These are phyloP conservation scores for Alternaria brassicae DNA, from an alignment of 2,329 filamentous ascomycete species.

Conservation along the genomic window DNA sequence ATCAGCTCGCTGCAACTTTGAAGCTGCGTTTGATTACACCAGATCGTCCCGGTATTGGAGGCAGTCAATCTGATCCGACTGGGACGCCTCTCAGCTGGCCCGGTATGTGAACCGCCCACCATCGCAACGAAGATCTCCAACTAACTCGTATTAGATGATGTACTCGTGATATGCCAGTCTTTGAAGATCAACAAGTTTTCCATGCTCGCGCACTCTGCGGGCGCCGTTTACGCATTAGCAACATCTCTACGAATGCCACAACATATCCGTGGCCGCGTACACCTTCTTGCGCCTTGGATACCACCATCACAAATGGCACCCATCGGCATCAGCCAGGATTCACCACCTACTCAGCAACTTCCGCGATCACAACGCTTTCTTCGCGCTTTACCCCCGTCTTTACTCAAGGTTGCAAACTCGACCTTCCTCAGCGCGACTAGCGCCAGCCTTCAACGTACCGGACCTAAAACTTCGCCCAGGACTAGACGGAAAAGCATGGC, in stretches of 20 bases:
- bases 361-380: constrained; percentile 92
- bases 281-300: constrained; percentile 95
- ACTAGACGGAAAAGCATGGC: constrained; percentile 41
- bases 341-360: constrained; percentile 82
- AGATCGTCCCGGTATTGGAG: constrained; percentile 91
- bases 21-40: constrained; percentile 91
- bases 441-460: constrained; percentile 69
- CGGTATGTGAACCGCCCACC: constrained; percentile 61
- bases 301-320: constrained; percentile 70
- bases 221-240: constrained; percentile 95
- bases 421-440: constrained; percentile 94
- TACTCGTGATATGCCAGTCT: constrained; percentile 90
- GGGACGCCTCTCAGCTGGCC: constrained; percentile 93
- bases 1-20: constrained; percentile 88
- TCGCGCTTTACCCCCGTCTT: constrained; percentile 84
- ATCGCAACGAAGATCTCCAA: constrained; percentile 48
- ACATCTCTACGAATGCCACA: constrained; percentile 96
- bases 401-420: constrained; percentile 93
- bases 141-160: constrained; percentile 66
- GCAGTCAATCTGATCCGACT: constrained; percentile 84
- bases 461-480: constrained; percentile 61
- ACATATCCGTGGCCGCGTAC: constrained; percentile 91
- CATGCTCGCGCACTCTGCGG: constrained; percentile 92
- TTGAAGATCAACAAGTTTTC: constrained; percentile 96
- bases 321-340: constrained; percentile 69